These are phyloP conservation scores for Obelidium mucronatum DNA, from an alignment of 192 early-diverging fungal genomes.

Conservation along the genomic window DNA sequence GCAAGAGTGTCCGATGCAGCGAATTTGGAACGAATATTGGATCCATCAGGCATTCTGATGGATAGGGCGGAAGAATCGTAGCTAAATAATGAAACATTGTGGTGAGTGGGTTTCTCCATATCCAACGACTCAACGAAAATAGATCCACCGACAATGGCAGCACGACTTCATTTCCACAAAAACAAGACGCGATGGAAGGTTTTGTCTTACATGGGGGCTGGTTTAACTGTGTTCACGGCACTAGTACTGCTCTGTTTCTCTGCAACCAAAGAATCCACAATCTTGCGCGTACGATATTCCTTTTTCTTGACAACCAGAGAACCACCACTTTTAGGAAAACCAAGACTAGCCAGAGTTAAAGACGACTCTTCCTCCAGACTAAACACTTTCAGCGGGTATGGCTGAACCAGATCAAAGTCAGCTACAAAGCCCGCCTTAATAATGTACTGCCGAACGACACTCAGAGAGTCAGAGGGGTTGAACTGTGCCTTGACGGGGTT, in stretches of 20 bases:
- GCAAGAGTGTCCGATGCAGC: not conserved
- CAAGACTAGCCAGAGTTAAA: not conserved
- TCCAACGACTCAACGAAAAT: too few relatives aligned
- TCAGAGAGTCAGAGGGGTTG: not conserved
- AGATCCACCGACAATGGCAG: too few relatives aligned
- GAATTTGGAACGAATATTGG: not conserved
- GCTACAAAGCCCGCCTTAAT: slow-evolving; percentile 16
- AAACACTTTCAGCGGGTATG: slow-evolving; percentile 12
- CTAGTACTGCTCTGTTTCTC: not conserved
- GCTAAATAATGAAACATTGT: not conserved
- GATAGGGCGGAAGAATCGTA: slow-evolving; percentile 14
- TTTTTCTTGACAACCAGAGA: slow-evolving; percentile 4
- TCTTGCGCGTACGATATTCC: not conserved
- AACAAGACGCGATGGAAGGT: not conserved
- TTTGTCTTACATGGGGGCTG: not conserved
- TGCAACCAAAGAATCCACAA: not conserved
- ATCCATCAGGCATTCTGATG: not conserved
- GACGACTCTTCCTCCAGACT: not conserved
- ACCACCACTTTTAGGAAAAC: not conserved
- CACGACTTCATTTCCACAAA: too few relatives aligned
- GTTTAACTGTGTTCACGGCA: not conserved
- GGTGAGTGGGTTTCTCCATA: not conserved
- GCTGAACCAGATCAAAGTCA: slow-evolving; percentile 20
- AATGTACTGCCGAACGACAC: not conserved
- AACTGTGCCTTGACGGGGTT: not conserved